Evolutionary conservation across 495 filamentous ascomycete genomes (phyloP), one percentile per base, ranked within the genome.

Genomic region (Darksidea phi): DNA sequence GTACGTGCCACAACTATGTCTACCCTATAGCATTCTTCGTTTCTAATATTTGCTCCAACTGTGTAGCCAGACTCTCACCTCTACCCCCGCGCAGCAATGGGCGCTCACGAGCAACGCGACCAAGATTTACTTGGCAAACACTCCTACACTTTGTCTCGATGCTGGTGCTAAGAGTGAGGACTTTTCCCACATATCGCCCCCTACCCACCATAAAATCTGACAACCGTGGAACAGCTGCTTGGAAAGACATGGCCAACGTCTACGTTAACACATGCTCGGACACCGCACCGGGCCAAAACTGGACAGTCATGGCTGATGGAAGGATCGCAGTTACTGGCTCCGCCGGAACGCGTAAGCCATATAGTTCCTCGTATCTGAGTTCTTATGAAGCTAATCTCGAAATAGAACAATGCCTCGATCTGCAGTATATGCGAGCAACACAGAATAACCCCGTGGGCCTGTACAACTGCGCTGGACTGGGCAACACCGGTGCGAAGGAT

Each of bases 211-310:
- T 13, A 6, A 24, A 48, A 5, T 20, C 60, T 56, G 34, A 51
- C 51, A 2, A 13, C 43, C 13, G 18, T 32, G 3, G 23, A 55
- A 64, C 37, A 79, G 78, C 50, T 54, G 76, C 75, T 71, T 81
- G 79, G 79, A 80, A 78, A 70, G 79, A 81, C 58, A 80, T 82
- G 79, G 78, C 66, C 21, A 73, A 55, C 59, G 65, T 81, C 66
- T 73, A 57, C 36, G 37, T 82, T 20, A 73, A 73, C 38, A 68
- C 72, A 2, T 82, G 80, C 68, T 63, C 68, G 54, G 75, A 73
- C 48, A 75, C 72, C 34, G 70, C 59, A 15, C 68, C 64, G 5
- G 71, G 63, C 2, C 80, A 82, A 70, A 75, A 78, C 43, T 82
- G 76, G 76, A 52, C 66, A 0, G 78, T 73, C 58, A 76, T 76